A percentile compares a stretch with the other conserved stretches of the same genome.
Conservation (phyloP, 495 filamentous ascomycete species). For the Aspergillus coremiiformis region DNA sequence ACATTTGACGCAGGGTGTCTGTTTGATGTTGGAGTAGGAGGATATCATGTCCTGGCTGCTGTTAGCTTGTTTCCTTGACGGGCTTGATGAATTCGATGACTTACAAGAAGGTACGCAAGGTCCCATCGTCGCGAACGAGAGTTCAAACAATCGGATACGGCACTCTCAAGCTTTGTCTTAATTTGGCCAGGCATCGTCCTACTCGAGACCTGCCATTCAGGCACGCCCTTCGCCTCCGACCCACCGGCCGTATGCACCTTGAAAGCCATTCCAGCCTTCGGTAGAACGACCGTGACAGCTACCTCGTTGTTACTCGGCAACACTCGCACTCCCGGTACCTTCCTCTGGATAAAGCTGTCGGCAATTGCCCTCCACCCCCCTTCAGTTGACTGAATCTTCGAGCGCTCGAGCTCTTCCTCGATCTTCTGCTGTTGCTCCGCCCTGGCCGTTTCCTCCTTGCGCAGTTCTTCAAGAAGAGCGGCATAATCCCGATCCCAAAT, state of each 20-base stretch:
- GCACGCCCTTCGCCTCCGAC: constrained; percentile 10
- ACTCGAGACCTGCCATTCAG: constrained; percentile 32
- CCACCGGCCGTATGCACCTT: constrained; percentile 18
- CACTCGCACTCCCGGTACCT: constrained; percentile 26
- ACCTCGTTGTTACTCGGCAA: constrained; percentile 18
- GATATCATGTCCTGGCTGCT: constrained; percentile 31
- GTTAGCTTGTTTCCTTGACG: neutral
- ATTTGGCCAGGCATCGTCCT: constrained; percentile 14
- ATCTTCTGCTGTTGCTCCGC: constrained; percentile 20
- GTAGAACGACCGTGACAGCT: constrained; percentile 24
- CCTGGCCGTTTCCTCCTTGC: constrained; percentile 20
- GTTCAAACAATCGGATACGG: constrained; percentile 30
- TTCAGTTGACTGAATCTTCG: constrained; percentile 22
- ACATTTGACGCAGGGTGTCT: constrained; percentile 35
- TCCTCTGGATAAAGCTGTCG: constrained; percentile 23
- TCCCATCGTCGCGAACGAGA: constrained; percentile 37
- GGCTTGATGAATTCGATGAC: constrained; percentile 1
- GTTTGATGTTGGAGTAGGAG: constrained; percentile 36
- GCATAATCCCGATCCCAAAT: constrained; percentile 40
- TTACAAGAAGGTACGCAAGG: constrained; percentile 35
- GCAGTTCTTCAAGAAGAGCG: constrained; percentile 26
- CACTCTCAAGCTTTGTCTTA: constrained; percentile 27
- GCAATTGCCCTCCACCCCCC: constrained; percentile 29
- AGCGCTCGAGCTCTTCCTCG: constrained; percentile 24
- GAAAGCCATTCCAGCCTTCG: constrained; percentile 32